These are phyloP conservation scores for Yamadazyma trypodendri DNA, from an alignment of 1,139 yeast species.

Conservation along the genomic window DNA sequence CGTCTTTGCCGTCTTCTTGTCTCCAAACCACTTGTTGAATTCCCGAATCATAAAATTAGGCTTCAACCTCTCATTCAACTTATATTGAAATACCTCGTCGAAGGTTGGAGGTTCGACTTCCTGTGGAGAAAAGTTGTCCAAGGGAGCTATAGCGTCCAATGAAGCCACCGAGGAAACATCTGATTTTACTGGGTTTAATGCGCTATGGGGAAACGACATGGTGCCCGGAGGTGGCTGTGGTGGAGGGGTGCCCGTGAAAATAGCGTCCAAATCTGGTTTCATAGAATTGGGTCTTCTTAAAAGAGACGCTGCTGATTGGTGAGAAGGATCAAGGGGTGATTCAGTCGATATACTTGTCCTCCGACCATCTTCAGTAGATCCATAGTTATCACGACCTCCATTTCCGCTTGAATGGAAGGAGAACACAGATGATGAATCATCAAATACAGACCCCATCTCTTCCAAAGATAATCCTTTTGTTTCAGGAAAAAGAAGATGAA, in stretches of 20 bases:
- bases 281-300: conserved; percentile 38
- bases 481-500: conserved; percentile 50
- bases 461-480: conserved; percentile 55
- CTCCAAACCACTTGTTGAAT: conserved; percentile 9
- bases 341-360: conserved; percentile 22
- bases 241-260: conserved; percentile 30
- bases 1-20: conserved; percentile 6
- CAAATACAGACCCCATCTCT: conserved; percentile 55
- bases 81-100: conserved; percentile 30
- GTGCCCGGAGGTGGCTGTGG: conserved; percentile 11
- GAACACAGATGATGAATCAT: conserved; percentile 44
- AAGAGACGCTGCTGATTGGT: conserved; percentile 36
- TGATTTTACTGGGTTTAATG: conserved; percentile 24
- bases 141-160: conserved; percentile 20
- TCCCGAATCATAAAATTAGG: conserved; percentile 12
- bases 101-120: conserved; percentile 43
- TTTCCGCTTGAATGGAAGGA: conserved; percentile 37
- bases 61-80: conserved; percentile 20
- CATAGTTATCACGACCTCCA: conserved; percentile 16
- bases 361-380: conserved; percentile 21
- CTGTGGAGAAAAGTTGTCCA: conserved; percentile 26
- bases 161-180: conserved; percentile 24
- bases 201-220: conserved; percentile 7
- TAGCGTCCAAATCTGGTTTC: conserved; percentile 33
- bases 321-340: conserved; percentile 19